These are phyloP conservation scores for Termitomyces sp. DNA, from an alignment of 768 basidiomycete genomes.

Conservation along the genomic window DNA sequence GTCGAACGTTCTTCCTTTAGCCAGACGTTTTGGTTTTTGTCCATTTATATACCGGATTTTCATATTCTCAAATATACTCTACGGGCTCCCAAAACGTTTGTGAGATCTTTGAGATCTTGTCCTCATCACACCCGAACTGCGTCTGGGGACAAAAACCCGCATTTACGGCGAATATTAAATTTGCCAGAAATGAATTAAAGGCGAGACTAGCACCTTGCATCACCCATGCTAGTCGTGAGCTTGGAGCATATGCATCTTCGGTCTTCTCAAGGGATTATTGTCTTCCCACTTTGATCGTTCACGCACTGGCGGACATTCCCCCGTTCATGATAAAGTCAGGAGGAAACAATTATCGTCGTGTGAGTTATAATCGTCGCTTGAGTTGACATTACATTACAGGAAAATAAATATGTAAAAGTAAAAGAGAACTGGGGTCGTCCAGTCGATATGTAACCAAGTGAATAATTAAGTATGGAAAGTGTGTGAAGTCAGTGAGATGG, in stretches of 20 bases:
- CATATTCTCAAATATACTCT: background rate
- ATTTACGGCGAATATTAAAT: no score
- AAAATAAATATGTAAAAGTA: background rate
- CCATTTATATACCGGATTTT: background rate
- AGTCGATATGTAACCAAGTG: background rate
- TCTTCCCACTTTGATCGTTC: background rate
- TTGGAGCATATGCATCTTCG: no score
- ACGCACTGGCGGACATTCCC: no score
- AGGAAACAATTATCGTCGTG: background rate
- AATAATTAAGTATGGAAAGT: background rate
- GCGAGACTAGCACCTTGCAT: no score
- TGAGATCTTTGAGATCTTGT: background rate
- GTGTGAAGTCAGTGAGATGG: background rate
- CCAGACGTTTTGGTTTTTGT: background rate
- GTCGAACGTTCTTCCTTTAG: conserved; percentile 88
- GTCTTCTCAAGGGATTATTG: no score
- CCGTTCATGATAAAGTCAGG: background rate
- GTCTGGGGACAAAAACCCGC: background rate
- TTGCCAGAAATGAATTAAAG: no score
- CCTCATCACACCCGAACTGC: background rate
- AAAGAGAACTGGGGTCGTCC: background rate
- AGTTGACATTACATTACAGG: background rate
- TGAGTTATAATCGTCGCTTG: background rate
- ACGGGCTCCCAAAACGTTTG: background rate
- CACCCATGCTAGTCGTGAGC: no score